A percentile compares a stretch with the other conserved stretches of the same genome.
These are phyloP conservation scores for Boletus sp. DNA, from an alignment of 1,284 basidiomycete genomes.

Conservation along the genomic window DNA sequence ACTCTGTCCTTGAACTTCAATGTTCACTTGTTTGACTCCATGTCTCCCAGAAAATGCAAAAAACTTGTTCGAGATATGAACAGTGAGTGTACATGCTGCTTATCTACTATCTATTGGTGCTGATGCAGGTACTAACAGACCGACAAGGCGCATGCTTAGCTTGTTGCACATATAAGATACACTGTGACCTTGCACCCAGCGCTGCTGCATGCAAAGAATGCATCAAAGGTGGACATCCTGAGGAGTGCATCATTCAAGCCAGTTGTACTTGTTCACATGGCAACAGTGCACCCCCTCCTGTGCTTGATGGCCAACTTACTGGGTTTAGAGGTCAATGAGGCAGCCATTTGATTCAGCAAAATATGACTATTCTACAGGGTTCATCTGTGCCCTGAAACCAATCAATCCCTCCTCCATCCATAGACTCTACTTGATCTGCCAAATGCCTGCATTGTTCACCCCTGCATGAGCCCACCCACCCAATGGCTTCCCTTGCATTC, in stretches of 20 bases:
- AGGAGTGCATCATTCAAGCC: not conserved
- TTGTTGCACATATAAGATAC: not conserved
- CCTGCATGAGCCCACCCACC: not conserved
- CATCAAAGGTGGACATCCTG: not conserved
- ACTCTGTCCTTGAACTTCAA: not conserved
- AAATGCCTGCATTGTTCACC: not conserved
- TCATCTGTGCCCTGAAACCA: not conserved
- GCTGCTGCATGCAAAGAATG: not conserved
- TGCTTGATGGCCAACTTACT: no score
- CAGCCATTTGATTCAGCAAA: not conserved
- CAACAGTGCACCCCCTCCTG: not conserved
- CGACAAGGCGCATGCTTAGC: not conserved
- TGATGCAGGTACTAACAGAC: not conserved
- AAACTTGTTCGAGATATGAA: not conserved
- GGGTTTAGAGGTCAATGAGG: no score
- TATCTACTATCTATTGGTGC: not conserved
- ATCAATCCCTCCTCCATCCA: not conserved
- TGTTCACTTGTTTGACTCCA: not conserved
- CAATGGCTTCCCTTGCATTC: not conserved
- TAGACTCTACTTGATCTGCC: not conserved
- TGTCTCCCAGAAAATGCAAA: not conserved
- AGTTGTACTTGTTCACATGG: not conserved
- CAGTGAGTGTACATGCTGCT: not conserved
- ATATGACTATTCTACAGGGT: not conserved
- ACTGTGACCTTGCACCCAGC: not conserved